Conservation (phyloP, 306 rosid genomes). For the Sicyos edulis region DNA sequence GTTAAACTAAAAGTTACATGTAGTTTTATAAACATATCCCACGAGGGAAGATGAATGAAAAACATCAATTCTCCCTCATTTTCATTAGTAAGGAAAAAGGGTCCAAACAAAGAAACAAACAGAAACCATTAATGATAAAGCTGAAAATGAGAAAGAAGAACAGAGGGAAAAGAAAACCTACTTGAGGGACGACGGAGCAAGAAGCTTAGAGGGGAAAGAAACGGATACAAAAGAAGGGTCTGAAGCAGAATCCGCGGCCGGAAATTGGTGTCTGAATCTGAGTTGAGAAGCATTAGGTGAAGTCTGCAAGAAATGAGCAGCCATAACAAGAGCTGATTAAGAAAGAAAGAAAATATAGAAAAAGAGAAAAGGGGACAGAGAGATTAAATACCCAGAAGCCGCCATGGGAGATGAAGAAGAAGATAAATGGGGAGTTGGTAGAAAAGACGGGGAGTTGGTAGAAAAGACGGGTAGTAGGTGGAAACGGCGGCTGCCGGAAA, state of each 20-base stretch:
- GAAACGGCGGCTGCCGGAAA: background rate
- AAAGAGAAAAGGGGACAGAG: background rate
- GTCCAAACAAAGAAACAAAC: background rate
- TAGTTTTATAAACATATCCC: no score
- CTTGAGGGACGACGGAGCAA: constrained; percentile 29
- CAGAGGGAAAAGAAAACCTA: background rate
- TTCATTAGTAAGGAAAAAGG: no score
- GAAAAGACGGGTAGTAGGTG: background rate
- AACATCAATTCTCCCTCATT: no score
- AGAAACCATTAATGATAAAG: background rate
- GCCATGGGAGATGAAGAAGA: background rate
- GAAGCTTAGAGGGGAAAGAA: constrained; percentile 31
- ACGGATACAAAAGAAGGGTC: constrained; percentile 28
- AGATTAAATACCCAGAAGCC: background rate
- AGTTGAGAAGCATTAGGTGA: constrained; percentile 18
- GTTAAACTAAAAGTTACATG: no score
- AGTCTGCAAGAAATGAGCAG: constrained; percentile 36
- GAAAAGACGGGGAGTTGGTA: background rate
- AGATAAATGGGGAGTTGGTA: background rate
- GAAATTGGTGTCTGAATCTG: constrained; percentile 19
- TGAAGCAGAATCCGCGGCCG: constrained; percentile 19
- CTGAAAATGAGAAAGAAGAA: background rate
- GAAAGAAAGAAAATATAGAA: background rate
- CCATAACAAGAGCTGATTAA: constrained; percentile 25
- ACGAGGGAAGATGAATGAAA: no score